Percentiles rank a stretch among this genome's conserved stretches.
Evolutionary conservation across 257 asterid genomes (phyloP).

Genomic region (Plantago major): DNA sequence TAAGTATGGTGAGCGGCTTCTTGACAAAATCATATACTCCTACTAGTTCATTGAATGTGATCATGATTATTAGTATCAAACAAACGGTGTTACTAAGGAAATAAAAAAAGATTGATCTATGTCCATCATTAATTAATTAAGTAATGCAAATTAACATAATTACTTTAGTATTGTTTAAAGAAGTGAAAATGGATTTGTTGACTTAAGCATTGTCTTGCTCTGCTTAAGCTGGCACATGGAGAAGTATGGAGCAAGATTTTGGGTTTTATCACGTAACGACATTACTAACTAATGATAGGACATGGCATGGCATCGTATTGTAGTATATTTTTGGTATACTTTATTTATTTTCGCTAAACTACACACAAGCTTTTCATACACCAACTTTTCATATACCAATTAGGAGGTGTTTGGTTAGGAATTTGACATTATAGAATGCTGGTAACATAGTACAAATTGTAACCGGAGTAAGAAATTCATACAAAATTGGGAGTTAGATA

Average conservation of each 20-base stretch:
- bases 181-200: conserved; percentile 26
- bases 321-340: too few relatives aligned
- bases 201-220: conserved; percentile 17
- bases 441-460: too few relatives aligned
- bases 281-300: conserved; percentile 40
- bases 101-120: conserved; percentile 10
- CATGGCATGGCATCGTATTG: conserved; percentile 14
- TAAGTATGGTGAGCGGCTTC: too few relatives aligned
- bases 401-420: too few relatives aligned
- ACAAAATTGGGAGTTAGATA: too few relatives aligned
- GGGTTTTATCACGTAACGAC: conserved; percentile 38
- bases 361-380: too few relatives aligned
- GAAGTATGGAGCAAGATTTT: conserved; percentile 38
- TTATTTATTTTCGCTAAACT: too few relatives aligned
- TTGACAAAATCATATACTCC: too few relatives aligned
- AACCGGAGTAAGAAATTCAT: too few relatives aligned
- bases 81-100: too few relatives aligned
- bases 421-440: too few relatives aligned
- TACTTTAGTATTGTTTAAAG: background rate
- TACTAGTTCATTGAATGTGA: conserved; percentile 7
- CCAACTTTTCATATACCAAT: too few relatives aligned
- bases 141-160: conserved; percentile 12
- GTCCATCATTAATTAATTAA: conserved; percentile 4
- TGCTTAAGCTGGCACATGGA: conserved; percentile 40
- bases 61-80: conserved; percentile 7